phyloP scores from a whole-genome alignment of 768 basidiomycete genomes.

The Atractiella rhizophila region DNA sequence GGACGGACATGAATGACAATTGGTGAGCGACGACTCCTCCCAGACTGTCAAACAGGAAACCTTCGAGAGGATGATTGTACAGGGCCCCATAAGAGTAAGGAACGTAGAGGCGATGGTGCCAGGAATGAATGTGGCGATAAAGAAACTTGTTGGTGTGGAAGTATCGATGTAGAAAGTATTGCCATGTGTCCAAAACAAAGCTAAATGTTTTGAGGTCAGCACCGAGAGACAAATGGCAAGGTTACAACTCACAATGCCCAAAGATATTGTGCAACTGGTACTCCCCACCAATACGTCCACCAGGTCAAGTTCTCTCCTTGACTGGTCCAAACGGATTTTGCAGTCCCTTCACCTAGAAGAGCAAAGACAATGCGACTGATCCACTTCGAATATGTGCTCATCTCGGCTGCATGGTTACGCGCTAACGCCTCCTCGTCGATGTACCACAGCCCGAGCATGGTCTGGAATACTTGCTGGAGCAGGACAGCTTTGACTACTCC shows the following conservation, averaged over 20 bases:
- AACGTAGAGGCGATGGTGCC: constrained; percentile 85
- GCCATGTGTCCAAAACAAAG: constrained; percentile 89
- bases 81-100: constrained; percentile 90
- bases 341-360: constrained; percentile 4
- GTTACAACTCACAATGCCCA: constrained; percentile 50
- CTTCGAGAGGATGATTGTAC: constrained; percentile 93
- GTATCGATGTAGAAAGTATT: constrained; percentile 77
- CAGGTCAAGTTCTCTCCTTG: constrained; percentile 6
- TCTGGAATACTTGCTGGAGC: constrained; percentile 67
- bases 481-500: constrained; percentile 60
- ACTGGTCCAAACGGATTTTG: constrained; percentile 1
- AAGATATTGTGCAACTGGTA: constrained; percentile 46
- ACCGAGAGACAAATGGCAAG: neutral
- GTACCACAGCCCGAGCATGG: constrained; percentile 43
- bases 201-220: constrained; percentile 20
- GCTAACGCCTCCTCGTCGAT: constrained; percentile 27
- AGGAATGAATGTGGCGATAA: constrained; percentile 73
- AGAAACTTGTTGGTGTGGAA: constrained; percentile 80
- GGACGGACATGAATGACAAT: constrained; percentile 39
- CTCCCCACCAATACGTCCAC: constrained; percentile 69
- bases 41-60: constrained; percentile 60
- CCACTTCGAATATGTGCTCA: constrained; percentile 10
- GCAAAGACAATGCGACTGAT: neutral
- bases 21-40: constrained; percentile 56
- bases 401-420: constrained; percentile 19